Evolutionary conservation across 1,284 basidiomycete species (phyloP), one percentile per base, ranked within the genome.

Genomic region (Blastosporella zonata): DNA sequence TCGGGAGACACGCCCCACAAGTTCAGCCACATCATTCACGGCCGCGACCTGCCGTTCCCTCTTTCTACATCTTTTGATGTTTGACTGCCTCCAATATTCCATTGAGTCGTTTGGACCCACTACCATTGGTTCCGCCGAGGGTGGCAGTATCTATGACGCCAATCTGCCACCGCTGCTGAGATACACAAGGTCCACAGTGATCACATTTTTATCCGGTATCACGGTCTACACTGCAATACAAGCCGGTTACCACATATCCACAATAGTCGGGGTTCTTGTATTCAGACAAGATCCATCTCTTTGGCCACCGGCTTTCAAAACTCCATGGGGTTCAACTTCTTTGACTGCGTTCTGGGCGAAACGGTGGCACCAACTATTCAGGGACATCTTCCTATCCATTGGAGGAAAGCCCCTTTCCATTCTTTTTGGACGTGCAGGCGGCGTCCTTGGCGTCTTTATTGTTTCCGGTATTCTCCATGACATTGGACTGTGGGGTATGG

Each of bases 391-490:
- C 53, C 60, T 74, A 29, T 59, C 55, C 5, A 52, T 71, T 21
- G 74, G 73, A n/a, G 77, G 69, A 50, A 53, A 64, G 54, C 66
- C 71, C 47, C 35, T 83, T 64, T 62, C 57, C 27, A 56, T 55
- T 27, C 47, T 77, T 6, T 58, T 76, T 23, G 82, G 81, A 12
- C 69, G 71, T 13, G 49, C 59, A 3, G 80, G 77, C 4, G 64
- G 62, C 2, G 66, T 82, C 6, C 43, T 85, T 10, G 82, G 81
- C 8, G 75, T 73, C 1, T 87, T 87, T 57, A 42, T 75, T 2
- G 54, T 76, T 12, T 86, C 83, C 0, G 81, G 75, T 2, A 33
- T 77, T 2, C 55, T 87, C 13, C 84, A 87, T 51, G 71, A 79
- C 54, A 43, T 74, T 22, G 81, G 77, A 10, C 58, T 80, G 43